phyloP scores from a whole-genome alignment of 2,329 filamentous ascomycete species.

The Fusarium ramigenum region DNA sequence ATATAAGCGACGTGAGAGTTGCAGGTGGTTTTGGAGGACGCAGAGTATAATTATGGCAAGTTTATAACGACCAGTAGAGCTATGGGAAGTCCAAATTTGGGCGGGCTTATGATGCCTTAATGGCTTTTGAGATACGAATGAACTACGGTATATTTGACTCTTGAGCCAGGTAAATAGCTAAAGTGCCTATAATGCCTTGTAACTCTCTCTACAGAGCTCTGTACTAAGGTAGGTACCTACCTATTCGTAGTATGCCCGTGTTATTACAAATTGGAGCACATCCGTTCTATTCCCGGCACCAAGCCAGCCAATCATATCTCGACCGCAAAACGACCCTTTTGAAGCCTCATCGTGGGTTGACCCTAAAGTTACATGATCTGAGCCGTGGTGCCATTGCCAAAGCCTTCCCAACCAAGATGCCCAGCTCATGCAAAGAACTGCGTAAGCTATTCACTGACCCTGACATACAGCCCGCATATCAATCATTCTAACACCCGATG shows the following conservation, averaged over 20 bases:
- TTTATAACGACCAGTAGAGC: background rate
- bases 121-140: background rate
- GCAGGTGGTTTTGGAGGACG: conserved; percentile 16
- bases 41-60: conserved; percentile 1
- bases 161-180: background rate
- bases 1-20: conserved; percentile 6
- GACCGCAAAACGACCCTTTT: conserved; percentile 38
- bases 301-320: conserved; percentile 39
- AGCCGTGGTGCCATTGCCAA: conserved; percentile 30
- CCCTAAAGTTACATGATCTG: conserved; percentile 23
- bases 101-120: background rate
- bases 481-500: background rate
- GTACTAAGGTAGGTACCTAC: background rate
- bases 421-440: conserved; percentile 96
- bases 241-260: background rate
- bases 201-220: background rate
- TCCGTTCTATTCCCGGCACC: conserved; percentile 4
- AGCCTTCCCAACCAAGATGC: conserved; percentile 67
- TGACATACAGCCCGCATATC: background rate
- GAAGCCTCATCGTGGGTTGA: conserved; percentile 28
- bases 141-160: background rate
- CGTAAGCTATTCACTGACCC: conserved; percentile 65
- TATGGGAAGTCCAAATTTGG: background rate
- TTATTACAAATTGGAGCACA: background rate
- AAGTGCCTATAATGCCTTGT: background rate